Percentiles rank a stretch among this genome's conserved stretches.
Evolutionary conservation across 2,329 filamentous ascomycete species (phyloP).

Genomic region (Didymella segeticola): DNA sequence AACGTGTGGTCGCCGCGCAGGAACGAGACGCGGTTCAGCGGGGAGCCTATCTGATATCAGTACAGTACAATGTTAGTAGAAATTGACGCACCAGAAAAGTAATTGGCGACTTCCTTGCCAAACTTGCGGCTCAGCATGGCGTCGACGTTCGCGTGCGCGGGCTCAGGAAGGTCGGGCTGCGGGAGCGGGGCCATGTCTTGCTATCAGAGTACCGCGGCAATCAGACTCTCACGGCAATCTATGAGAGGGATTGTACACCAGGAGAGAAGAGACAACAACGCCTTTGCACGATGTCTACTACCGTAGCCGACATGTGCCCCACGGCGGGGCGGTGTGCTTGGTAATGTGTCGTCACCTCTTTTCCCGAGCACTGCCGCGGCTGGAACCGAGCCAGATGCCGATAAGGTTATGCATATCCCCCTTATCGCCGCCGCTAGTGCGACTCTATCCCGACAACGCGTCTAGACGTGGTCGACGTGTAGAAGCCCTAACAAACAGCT

Average conservation of each 20-base stretch:
- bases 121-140: constrained; percentile 79
- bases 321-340: constrained; percentile 21
- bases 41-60: constrained; percentile 61
- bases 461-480: neutral
- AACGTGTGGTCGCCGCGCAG: constrained; percentile 75
- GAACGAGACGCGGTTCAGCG: constrained; percentile 81
- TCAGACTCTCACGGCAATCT: no score
- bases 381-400: no score
- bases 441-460: constrained; percentile 11
- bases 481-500: neutral
- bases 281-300: no score
- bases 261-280: no score
- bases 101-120: constrained; percentile 81
- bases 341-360: constrained; percentile 15
- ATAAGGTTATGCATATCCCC: no score
- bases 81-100: constrained; percentile 69
- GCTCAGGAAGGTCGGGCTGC: constrained; percentile 61
- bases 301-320: constrained; percentile 19
- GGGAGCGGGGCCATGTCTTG: constrained; percentile 43
- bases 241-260: no score
- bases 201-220: neutral
- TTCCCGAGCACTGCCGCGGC: constrained; percentile 4
- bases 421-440: neutral
- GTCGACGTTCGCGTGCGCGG: constrained; percentile 65
- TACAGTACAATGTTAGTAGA: neutral